Percentiles rank a stretch among this genome's conserved stretches.
These are phyloP conservation scores for Daedaleopsis sinensis DNA, from an alignment of 768 basidiomycete species.

Conservation along the genomic window DNA sequence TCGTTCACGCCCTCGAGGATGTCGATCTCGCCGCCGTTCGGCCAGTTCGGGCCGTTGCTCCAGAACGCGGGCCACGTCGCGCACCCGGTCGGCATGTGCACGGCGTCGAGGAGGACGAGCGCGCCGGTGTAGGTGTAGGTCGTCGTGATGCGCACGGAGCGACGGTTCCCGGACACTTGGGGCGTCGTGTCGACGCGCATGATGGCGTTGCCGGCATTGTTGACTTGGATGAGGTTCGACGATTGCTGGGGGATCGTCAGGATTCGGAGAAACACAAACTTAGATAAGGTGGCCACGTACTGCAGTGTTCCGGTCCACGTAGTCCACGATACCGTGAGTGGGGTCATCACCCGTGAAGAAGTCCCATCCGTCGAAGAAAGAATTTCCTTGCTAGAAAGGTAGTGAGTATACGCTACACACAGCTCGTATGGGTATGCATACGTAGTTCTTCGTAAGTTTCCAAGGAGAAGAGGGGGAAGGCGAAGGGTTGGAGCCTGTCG, in stretches of 20 bases:
- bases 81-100: constrained; percentile 91
- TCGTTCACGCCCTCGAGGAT: constrained; percentile 87
- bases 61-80: constrained; percentile 75
- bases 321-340: constrained; percentile 74
- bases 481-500: constrained; percentile 12
- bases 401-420: not conserved
- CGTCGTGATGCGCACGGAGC: constrained; percentile 79
- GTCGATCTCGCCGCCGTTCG: constrained; percentile 75
- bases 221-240: constrained; percentile 66
- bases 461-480: constrained; percentile 25
- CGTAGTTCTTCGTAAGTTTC: constrained; percentile 62
- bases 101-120: constrained; percentile 80
- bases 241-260: constrained; percentile 41
- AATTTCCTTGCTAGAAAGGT: constrained; percentile 52
- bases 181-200: constrained; percentile 91
- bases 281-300: constrained; percentile 38
- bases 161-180: constrained; percentile 61
- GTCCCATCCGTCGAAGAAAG: constrained; percentile 84
- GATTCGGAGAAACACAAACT: not conserved
- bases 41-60: constrained; percentile 41
- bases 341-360: constrained; percentile 76
- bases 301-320: constrained; percentile 62
- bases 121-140: constrained; percentile 60
- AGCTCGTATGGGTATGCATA: constrained; percentile 18
- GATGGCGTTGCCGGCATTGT: constrained; percentile 71